Evolutionary conservation across 345 rosid species (phyloP).

Genomic region (Euphorbia pulcherrima): DNA sequence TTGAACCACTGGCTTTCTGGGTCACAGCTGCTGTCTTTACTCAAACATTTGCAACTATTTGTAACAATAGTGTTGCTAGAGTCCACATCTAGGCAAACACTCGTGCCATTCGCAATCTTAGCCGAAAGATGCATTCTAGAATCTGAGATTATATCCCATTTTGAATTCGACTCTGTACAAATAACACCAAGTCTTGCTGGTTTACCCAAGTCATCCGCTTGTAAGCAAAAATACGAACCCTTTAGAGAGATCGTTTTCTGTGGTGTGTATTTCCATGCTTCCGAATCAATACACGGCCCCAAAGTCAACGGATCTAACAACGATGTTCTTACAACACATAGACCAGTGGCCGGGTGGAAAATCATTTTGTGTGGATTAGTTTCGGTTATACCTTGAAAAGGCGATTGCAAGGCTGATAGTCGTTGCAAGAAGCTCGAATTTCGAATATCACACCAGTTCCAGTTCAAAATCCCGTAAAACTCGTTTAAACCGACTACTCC

Average conservation of each 20-base stretch:
- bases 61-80: slow-evolving; percentile 36
- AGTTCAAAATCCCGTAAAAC: slow-evolving; percentile 55
- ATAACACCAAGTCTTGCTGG: slow-evolving; percentile 42
- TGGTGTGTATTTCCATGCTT: slow-evolving; percentile 63
- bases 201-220: slow-evolving; percentile 36
- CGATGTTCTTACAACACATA: slow-evolving; percentile 55
- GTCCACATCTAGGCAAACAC: slow-evolving; percentile 74
- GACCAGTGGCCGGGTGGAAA: slow-evolving; percentile 76
- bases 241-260: slow-evolving; percentile 38
- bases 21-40: slow-evolving; percentile 47
- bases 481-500: slow-evolving; percentile 62
- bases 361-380: slow-evolving; percentile 51
- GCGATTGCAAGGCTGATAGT: slow-evolving; percentile 55
- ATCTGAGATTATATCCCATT: slow-evolving; percentile 67
- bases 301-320: slow-evolving; percentile 37
- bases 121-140: slow-evolving; percentile 79
- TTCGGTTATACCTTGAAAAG: slow-evolving; percentile 61
- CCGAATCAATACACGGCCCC: slow-evolving; percentile 71
- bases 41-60: slow-evolving; percentile 53
- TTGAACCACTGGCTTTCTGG: slow-evolving; percentile 80
- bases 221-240: slow-evolving; percentile 64
- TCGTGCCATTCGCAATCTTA: slow-evolving; percentile 32
- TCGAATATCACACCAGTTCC: slow-evolving; percentile 57
- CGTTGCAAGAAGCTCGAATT: slow-evolving; percentile 55
- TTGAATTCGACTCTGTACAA: slow-evolving; percentile 44